Evolutionary conservation across 2,329 filamentous ascomycete genomes (phyloP).

Genomic region (Xylaria sp.): DNA sequence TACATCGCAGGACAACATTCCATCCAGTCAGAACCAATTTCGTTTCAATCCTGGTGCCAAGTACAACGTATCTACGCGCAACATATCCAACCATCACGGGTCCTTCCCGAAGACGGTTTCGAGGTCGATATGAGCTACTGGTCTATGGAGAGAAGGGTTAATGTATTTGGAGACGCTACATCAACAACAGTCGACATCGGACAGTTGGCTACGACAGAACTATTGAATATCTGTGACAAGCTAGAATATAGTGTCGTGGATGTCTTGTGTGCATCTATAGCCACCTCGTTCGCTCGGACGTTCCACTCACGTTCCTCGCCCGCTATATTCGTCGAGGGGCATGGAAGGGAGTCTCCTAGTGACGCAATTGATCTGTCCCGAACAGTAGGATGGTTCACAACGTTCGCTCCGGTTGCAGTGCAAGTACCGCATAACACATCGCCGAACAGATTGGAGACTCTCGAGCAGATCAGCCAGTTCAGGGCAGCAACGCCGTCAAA

Average conservation of each 20-base stretch:
- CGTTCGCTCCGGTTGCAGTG: slow-evolving; percentile 16
- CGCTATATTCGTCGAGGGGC: slow-evolving; percentile 26
- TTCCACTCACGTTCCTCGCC: slow-evolving; percentile 13
- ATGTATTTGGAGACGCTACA: slow-evolving; percentile 17
- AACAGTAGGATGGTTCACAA: slow-evolving; percentile 32
- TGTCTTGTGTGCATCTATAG: slow-evolving; percentile 20
- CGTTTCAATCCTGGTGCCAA: slow-evolving; percentile 26
- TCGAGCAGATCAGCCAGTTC: neutral
- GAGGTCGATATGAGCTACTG: slow-evolving; percentile 12
- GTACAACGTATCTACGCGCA: slow-evolving; percentile 20
- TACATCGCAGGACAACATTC: neutral
- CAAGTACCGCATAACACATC: slow-evolving; percentile 1
- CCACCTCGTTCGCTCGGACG: slow-evolving; percentile 14
- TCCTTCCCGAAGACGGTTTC: slow-evolving; percentile 6
- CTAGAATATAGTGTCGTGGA: slow-evolving; percentile 21
- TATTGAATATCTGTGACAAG: slow-evolving; percentile 21
- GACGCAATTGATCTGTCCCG: slow-evolving; percentile 21
- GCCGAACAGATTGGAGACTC: neutral
- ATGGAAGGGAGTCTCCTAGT: slow-evolving; percentile 25
- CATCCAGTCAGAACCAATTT: slow-evolving; percentile 14
- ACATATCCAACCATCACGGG: slow-evolving; percentile 11
- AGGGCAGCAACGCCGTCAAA: slow-evolving; percentile 11
- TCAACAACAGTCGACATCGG: slow-evolving; percentile 7
- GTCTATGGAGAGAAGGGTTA: slow-evolving; percentile 9
- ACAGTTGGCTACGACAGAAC: neutral